phyloP scores from a whole-genome alignment of 495 filamentous ascomycete genomes.

The Talaromyces liani region DNA sequence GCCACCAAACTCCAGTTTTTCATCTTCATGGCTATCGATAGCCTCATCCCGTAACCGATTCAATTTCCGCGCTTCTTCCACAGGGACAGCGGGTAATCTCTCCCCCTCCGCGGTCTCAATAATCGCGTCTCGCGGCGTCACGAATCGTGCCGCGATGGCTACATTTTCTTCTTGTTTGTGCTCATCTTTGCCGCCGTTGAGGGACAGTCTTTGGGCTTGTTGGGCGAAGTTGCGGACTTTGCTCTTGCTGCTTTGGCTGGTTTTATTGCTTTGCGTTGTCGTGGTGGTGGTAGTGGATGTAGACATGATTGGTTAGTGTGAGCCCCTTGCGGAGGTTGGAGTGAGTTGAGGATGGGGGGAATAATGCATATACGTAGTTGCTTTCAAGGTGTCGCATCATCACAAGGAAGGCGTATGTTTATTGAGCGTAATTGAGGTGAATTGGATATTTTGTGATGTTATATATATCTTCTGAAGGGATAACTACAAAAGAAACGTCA shows the following conservation, averaged over 20 bases:
- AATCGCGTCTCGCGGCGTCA: constrained; percentile 65
- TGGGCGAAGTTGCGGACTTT: constrained; percentile 33
- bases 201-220: constrained; percentile 56
- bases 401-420: background rate
- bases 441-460: background rate
- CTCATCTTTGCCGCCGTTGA: constrained; percentile 18
- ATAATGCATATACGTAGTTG: background rate
- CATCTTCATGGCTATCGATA: constrained; percentile 17
- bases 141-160: constrained; percentile 57
- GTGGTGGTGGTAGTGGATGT: background rate
- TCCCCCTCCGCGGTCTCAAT: constrained; percentile 57
- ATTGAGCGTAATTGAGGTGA: background rate
- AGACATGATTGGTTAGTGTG: background rate
- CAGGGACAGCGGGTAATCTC: constrained; percentile 56
- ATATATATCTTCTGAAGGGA: background rate
- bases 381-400: background rate
- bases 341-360: background rate
- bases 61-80: constrained; percentile 58
- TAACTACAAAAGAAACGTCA: background rate
- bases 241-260: background rate
- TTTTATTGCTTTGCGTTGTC: background rate
- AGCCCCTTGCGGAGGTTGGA: background rate
- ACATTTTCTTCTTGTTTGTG: constrained; percentile 24
- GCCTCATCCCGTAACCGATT: constrained; percentile 53
- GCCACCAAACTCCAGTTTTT: background rate